Base-by-base conservation (phyloP, 2,329 filamentous ascomycete species). In the Rhytidhysteron rufulum region DNA sequence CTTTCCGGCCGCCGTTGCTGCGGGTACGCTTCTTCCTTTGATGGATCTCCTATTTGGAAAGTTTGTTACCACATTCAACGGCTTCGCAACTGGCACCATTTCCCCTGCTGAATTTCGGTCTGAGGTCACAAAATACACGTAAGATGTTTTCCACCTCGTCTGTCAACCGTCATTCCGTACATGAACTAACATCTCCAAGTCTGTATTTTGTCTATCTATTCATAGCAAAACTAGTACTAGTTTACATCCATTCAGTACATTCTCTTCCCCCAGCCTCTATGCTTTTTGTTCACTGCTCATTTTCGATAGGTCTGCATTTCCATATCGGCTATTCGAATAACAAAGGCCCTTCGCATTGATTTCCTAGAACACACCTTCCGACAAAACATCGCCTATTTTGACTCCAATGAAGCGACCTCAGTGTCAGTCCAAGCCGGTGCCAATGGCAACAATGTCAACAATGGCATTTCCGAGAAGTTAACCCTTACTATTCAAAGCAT, bases 201-300 rank as follows among this genome's bases (percentile, higher is more conserved):
- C 66, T 89, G 0, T 86, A 82, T 60, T 80, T 88, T 53, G 76
- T 88, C 40, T 79, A 80, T 40, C 69, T 89, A 5, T 89, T 88
- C 59, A 62, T 88, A 30, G 83, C 69, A 11, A 79, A 83, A 34
- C 82, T 86, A 49, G 55, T 67, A 15, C 66, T 86, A 30, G 78
- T 77, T 44, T 88, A 86, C 47, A 66, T 82, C 43, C 75, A 75
- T 48, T 79, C 78, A 60, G 72, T 72, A 3, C 59, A 66, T 35
- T 24, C 33, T 17, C 15, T 4, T 22, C 16, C 19, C 13, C 10
- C 11, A 19, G 18, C 17, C 18, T 16, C 31, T 9, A 19, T 39
- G 17, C 27, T 9, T 30, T n/a, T 13, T 19, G 16, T 31, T n/a
- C 11, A 31, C 11, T 13, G 9, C 19, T 17, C 25, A 17, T 25